A percentile compares a stretch with the other conserved stretches of the same genome.
Evolutionary conservation across 2,329 filamentous ascomycete species (phyloP).

Genomic region (Immersiporthe knoxdaviesiana): DNA sequence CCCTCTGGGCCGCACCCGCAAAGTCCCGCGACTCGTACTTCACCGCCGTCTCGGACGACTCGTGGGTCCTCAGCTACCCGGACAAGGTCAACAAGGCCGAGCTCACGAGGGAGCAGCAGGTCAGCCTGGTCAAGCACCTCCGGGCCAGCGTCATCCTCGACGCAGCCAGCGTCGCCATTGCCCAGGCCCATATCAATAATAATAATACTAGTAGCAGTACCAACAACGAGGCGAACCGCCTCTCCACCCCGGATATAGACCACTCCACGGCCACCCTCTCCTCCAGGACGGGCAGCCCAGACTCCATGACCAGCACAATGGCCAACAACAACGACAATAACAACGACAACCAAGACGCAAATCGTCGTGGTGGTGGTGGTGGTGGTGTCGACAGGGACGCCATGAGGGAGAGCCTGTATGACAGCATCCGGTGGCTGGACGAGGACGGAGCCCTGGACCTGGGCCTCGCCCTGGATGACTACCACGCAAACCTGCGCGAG

Average conservation of each 20-base stretch:
- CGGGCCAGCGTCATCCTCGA: slow-evolving; percentile 43
- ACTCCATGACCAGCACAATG: slow-evolving; percentile 33
- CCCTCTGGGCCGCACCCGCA: slow-evolving; percentile 37
- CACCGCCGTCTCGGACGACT: slow-evolving; percentile 57
- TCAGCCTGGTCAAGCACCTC: slow-evolving; percentile 57
- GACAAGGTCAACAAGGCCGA: slow-evolving; percentile 73
- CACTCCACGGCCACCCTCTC: slow-evolving; percentile 37
- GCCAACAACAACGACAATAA: slow-evolving; percentile 23
- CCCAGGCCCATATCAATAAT: slow-evolving; percentile 49
- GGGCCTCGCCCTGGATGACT: slow-evolving; percentile 69
- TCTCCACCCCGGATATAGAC: slow-evolving; percentile 36
- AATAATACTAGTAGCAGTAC: too few relatives aligned
- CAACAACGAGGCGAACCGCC: slow-evolving; percentile 40
- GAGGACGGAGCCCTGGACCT: slow-evolving; percentile 73
- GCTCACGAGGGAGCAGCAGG: slow-evolving; percentile 73
- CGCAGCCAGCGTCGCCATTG: slow-evolving; percentile 59
- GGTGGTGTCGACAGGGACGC: slow-evolving; percentile 29
- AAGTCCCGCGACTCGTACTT: slow-evolving; percentile 40
- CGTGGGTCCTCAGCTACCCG: slow-evolving; percentile 72
- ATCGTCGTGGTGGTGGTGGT: too few relatives aligned
- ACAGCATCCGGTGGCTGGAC: slow-evolving; percentile 75
- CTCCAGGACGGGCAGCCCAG: slow-evolving; percentile 38
- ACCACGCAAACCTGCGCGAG: slow-evolving; percentile 65
- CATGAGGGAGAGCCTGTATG: slow-evolving; percentile 60
- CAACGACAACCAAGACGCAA: too few relatives aligned